Conservation (phyloP, 768 basidiomycete species). For the Serpula lacrymans region DNA sequence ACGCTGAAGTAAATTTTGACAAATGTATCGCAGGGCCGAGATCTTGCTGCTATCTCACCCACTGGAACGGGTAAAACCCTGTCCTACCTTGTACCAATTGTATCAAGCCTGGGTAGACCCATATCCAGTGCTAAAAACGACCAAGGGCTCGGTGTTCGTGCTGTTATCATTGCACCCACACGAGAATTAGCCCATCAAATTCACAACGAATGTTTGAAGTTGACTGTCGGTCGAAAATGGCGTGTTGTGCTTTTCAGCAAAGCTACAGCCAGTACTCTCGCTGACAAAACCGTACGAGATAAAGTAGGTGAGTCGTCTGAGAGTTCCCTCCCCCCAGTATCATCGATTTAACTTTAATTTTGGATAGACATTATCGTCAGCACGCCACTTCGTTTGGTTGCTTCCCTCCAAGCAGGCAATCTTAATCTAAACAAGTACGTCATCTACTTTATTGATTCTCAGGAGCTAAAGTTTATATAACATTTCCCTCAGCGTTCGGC, state of each 20-base stretch:
- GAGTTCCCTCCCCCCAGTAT: background rate
- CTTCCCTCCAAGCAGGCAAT: slow-evolving; percentile 66
- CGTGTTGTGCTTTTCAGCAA: slow-evolving; percentile 80
- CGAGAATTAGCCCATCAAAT: slow-evolving; percentile 97
- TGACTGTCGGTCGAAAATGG: slow-evolving; percentile 83
- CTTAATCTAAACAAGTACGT: slow-evolving; percentile 73
- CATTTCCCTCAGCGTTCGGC: slow-evolving; percentile 58
- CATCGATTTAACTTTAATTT: background rate
- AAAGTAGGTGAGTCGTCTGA: slow-evolving; percentile 64
- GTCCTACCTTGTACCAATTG: slow-evolving; percentile 83
- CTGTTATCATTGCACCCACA: slow-evolving; percentile 85
- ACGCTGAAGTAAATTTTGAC: slow-evolving; percentile 6
- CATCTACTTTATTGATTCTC: slow-evolving; percentile 2
- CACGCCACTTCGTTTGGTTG: slow-evolving; percentile 86
- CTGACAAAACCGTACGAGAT: slow-evolving; percentile 66
- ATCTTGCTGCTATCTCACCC: slow-evolving; percentile 92
- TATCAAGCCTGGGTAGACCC: slow-evolving; percentile 58
- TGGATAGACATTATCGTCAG: slow-evolving; percentile 81
- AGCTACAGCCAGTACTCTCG: slow-evolving; percentile 79
- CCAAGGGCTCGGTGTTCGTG: slow-evolving; percentile 60
- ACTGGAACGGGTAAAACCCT: slow-evolving; percentile 98
- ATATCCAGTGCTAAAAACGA: slow-evolving; percentile 43
- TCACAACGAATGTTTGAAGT: slow-evolving; percentile 81
- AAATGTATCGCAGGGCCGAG: slow-evolving; percentile 52
- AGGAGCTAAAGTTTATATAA: slow-evolving; percentile 5